Evolutionary conservation across 441 rosid genomes (phyloP).

Genomic region (Francoa sonchifolia): DNA sequence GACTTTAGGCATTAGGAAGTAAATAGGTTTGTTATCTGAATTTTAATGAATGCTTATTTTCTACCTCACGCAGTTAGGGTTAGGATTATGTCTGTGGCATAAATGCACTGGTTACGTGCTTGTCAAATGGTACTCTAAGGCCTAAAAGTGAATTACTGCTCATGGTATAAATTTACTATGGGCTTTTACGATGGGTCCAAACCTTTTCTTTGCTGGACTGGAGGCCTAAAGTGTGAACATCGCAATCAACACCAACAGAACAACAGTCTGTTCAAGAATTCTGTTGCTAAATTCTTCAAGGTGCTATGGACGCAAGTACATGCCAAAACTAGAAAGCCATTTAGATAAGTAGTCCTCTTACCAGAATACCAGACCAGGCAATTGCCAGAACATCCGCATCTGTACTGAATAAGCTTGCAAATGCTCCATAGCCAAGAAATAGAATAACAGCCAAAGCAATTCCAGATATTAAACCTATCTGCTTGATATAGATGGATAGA

Average conservation of each 20-base stretch:
- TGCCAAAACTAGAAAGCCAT: background rate
- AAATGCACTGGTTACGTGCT: background rate
- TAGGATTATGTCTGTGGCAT: too few relatives aligned
- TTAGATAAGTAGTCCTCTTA: slow-evolving; percentile 20
- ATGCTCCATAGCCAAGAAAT: slow-evolving; percentile 59
- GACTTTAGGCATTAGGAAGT: too few relatives aligned
- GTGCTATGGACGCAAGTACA: too few relatives aligned
- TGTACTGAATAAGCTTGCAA: slow-evolving; percentile 57
- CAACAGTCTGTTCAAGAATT: background rate
- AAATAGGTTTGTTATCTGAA: too few relatives aligned
- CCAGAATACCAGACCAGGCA: slow-evolving; percentile 65
- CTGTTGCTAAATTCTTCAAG: background rate
- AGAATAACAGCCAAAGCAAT: slow-evolving; percentile 52
- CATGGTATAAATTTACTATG: too few relatives aligned
- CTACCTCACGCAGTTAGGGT: too few relatives aligned
- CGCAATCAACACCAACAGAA: too few relatives aligned
- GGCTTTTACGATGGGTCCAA: background rate
- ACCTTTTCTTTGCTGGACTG: background rate
- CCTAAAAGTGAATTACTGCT: background rate
- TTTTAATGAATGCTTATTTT: too few relatives aligned
- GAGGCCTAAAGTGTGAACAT: too few relatives aligned
- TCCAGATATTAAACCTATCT: slow-evolving; percentile 78
- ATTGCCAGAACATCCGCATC: slow-evolving; percentile 73
- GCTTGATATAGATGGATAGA: slow-evolving; percentile 15
- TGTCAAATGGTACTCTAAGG: background rate